These are phyloP conservation scores for Teunomyces tritomae DNA, from an alignment of 805 yeast species.

Conservation along the genomic window DNA sequence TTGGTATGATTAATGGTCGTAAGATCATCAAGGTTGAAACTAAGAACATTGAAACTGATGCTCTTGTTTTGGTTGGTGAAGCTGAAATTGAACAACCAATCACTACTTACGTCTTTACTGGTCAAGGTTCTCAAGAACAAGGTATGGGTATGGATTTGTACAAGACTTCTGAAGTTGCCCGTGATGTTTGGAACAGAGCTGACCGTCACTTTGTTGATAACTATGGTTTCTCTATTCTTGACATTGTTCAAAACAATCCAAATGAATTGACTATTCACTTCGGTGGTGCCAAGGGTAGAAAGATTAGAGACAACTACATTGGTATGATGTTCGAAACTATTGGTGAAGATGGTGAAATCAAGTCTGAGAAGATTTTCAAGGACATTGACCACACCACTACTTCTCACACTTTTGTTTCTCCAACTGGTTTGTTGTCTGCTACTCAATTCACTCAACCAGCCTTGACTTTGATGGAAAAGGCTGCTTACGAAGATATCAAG, in stretches of 20 bases:
- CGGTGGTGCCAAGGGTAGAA: constrained; percentile 97
- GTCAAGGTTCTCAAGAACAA: constrained; percentile 99
- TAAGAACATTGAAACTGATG: constrained; percentile 74
- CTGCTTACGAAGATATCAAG: constrained; percentile 96
- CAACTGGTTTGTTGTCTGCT: constrained; percentile 93
- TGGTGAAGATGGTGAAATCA: constrained; percentile 75
- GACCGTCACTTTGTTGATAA: constrained; percentile 88
- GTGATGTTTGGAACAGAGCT: constrained; percentile 96
- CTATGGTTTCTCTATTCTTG: constrained; percentile 95
- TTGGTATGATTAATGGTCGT: constrained; percentile 99
- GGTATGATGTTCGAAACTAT: constrained; percentile 97
- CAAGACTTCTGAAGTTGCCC: constrained; percentile 85
- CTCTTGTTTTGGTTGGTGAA: constrained; percentile 81
- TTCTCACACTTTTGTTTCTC: constrained; percentile 85
- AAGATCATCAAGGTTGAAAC: constrained; percentile 93
- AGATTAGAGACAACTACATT: constrained; percentile 89
- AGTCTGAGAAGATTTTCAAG: constrained; percentile 93
- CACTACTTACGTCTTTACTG: constrained; percentile 95
- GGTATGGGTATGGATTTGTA: constrained; percentile 99
- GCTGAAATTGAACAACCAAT: constrained; percentile 99
- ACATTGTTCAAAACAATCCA: constrained; percentile 95
- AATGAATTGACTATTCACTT: constrained; percentile 92
- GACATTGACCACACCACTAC: constrained; percentile 78
- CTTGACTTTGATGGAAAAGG: constrained; percentile 97
- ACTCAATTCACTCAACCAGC: constrained; percentile 99